A percentile compares a stretch with the other conserved stretches of the same genome.
Evolutionary conservation across 2,329 filamentous ascomycete genomes (phyloP).

Genomic region (Cercospora sojina): DNA sequence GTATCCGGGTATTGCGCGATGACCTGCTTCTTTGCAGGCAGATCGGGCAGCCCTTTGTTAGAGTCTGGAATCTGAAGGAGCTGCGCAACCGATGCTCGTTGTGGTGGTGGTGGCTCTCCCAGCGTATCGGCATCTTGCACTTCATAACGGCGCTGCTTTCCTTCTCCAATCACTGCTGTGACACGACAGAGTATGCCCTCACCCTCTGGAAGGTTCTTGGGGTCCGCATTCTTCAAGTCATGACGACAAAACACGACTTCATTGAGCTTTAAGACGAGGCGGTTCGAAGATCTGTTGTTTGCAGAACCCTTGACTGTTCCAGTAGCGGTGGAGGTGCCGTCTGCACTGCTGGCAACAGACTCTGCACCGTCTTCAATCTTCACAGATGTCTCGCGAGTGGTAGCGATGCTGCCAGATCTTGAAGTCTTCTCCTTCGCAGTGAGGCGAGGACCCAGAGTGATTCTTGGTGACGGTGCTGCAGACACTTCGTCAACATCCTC

Average conservation of each 20-base stretch:
- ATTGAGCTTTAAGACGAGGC: conserved; percentile 40
- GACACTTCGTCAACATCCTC: conserved; percentile 35
- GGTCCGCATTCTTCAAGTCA: conserved; percentile 33
- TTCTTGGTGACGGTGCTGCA: conserved; percentile 37
- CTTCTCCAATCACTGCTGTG: conserved; percentile 53
- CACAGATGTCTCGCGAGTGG: conserved; percentile 50
- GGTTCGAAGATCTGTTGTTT: conserved; percentile 29
- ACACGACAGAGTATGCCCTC: conserved; percentile 54
- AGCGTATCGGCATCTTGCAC: conserved; percentile 50
- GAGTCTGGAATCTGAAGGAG: conserved; percentile 47
- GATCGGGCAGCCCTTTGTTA: conserved; percentile 44
- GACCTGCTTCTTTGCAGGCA: conserved; percentile 46
- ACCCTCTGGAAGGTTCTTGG: conserved; percentile 43
- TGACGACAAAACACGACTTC: conserved; percentile 54
- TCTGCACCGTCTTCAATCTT: conserved; percentile 51
- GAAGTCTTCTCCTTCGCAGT: conserved; percentile 41
- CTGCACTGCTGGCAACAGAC: conserved; percentile 44
- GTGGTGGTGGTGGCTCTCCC: conserved; percentile 34
- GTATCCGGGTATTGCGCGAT: conserved; percentile 53
- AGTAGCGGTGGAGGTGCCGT: conserved; percentile 39
- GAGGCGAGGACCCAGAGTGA: conserved; percentile 30
- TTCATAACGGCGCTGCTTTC: conserved; percentile 54
- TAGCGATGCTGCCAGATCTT: conserved; percentile 46
- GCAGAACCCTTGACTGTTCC: conserved; percentile 34
- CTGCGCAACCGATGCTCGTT: conserved; percentile 48